These are phyloP conservation scores for Magnaporthales sp. DNA, from an alignment of 2,329 filamentous ascomycete species.

Conservation along the genomic window DNA sequence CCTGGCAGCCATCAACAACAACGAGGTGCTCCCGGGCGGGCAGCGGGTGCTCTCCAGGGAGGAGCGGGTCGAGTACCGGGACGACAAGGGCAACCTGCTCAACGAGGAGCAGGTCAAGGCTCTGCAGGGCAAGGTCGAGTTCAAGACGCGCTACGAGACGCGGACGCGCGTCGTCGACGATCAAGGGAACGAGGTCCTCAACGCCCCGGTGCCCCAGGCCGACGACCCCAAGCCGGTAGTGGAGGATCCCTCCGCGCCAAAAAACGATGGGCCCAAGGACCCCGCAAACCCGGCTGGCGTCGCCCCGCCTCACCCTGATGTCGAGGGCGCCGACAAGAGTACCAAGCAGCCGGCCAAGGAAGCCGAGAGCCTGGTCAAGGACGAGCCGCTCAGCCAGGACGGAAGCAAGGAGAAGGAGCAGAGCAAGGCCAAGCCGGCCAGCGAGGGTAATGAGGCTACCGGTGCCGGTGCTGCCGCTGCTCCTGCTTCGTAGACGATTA, in stretches of 20 bases:
- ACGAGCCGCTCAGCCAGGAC: constrained; percentile 40
- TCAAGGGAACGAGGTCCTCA: constrained; percentile 65
- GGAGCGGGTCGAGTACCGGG: constrained; percentile 87
- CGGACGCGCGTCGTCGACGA: constrained; percentile 76
- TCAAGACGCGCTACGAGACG: constrained; percentile 95
- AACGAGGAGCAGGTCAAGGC: constrained; percentile 74
- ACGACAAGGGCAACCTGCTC: constrained; percentile 86
- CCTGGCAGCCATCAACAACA: neutral
- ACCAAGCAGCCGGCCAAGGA: constrained; percentile 27
- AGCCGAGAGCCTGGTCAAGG: constrained; percentile 20
- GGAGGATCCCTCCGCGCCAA: constrained; percentile 15
- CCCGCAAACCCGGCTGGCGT: constrained; percentile 22
- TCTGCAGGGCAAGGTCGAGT: constrained; percentile 86
- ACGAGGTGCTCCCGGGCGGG: constrained; percentile 12
- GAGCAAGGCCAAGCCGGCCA: constrained; percentile 51
- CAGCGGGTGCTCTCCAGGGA: constrained; percentile 50
- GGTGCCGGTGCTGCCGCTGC: neutral
- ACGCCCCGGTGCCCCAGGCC: constrained; percentile 12
- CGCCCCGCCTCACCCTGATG: constrained; percentile 51
- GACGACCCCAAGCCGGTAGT: constrained; percentile 18
- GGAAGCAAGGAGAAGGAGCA: constrained; percentile 50
- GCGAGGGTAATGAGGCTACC: constrained; percentile 49
- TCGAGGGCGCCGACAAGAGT: constrained; percentile 51
- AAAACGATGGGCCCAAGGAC: constrained; percentile 1
- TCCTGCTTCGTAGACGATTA: neutral